Percentiles rank a stretch among this genome's conserved stretches.
These are phyloP conservation scores for Brettanomyces sp. DNA, from an alignment of 805 yeast genomes.

Conservation along the genomic window DNA sequence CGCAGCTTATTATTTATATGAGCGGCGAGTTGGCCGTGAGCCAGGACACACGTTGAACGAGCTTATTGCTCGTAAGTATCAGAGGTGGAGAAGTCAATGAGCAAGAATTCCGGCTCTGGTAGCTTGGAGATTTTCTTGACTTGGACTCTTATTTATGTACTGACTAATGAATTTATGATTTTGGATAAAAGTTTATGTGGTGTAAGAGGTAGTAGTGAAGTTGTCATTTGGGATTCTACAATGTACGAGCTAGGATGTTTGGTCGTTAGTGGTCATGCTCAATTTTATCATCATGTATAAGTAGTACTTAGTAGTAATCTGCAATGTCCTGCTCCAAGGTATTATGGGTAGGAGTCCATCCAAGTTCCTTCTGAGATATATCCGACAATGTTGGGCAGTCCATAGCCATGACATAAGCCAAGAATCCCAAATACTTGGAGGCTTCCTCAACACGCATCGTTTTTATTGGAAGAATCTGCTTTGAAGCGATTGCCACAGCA, in stretches of 20 bases:
- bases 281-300: background rate
- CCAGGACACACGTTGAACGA: slow-evolving; percentile 55
- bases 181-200: too few relatives aligned
- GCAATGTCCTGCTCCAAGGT: background rate
- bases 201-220: too few relatives aligned
- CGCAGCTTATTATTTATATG: slow-evolving; percentile 55
- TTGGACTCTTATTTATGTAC: background rate
- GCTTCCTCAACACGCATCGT: background rate
- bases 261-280: background rate
- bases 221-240: too few relatives aligned
- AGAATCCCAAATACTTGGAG: background rate
- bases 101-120: background rate
- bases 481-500: background rate
- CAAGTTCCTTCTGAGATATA: background rate
- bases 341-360: background rate
- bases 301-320: background rate
- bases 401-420: background rate
- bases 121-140: too few relatives aligned
- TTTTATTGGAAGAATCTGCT: background rate
- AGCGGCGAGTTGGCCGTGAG: slow-evolving; percentile 44
- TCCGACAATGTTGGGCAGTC: background rate
- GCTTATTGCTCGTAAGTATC: slow-evolving; percentile 19
- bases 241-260: too few relatives aligned
- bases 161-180: background rate
- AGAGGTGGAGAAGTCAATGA: background rate